Base-by-base conservation (phyloP, 1,284 basidiomycete genomes). In the Malassezia sympodialis region DNA sequence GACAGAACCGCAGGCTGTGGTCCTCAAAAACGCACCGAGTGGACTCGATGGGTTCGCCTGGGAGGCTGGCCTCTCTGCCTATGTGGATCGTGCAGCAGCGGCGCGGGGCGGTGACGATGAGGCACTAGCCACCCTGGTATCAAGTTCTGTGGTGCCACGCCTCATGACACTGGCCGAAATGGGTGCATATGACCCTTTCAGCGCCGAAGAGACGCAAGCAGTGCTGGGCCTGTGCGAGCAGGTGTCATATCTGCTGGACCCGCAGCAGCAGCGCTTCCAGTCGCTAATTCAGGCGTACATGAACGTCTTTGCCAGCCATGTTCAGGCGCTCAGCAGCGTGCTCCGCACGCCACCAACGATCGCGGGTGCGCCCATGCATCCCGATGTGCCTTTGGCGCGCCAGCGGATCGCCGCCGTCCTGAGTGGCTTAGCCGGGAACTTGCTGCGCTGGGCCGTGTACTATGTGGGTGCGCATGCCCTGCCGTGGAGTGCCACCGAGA, bases 71-170 rank as follows among this genome's bases (percentile, higher is more conserved):
- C 3, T 58, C 28, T 35, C 24, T 14, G 32, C 28, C 11, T 61
- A 56, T 34, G 37, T 55, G 27, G 43, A 46, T 19, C 27, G 30
- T 17, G 53, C 34, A 7, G n/a, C 31, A 24, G 34, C 12, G 21
- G 27, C 32, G n/a, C 45, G 51, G 0, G 67, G 66, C 4, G 71
- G 69, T 1, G 71, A 73, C 31, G 63, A 69, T 8, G 71, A 72
- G 37, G 54, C 59, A 19, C 49, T 65, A 3, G 28, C 48, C 3
- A 56, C 66, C 8, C 30, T 72, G 3, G n/a, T 67, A 3, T 31
- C 39, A 14, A 63, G 60, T n/a, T 59, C 62, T 1, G 47, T 72
- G 3, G 61, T 72, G 0, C 57, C 61, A 8, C 46, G 51, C 2
- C 40, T 71, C 5, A 23, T 62, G 8, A 14, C 24, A 0, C 2